phyloP scores from a whole-genome alignment of 805 yeast species.

The Saccharomyces jurei region DNA sequence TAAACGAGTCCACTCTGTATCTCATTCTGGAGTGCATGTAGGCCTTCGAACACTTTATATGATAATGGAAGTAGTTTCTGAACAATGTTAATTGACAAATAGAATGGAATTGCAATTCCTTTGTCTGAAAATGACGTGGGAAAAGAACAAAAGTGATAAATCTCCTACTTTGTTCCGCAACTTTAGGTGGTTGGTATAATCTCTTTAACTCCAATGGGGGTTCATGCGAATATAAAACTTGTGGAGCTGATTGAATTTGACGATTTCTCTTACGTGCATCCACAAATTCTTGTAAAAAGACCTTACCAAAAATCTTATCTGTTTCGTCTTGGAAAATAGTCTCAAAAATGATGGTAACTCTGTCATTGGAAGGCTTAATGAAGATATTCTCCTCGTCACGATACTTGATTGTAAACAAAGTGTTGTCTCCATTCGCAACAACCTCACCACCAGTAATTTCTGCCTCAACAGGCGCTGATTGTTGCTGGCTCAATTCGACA shows the following conservation, averaged over 20 bases:
- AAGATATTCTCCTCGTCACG: constrained; percentile 90
- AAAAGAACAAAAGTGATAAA: constrained; percentile 67
- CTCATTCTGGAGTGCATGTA: constrained; percentile 98
- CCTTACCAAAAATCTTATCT: constrained; percentile 84
- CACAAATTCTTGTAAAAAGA: constrained; percentile 85
- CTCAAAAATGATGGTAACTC: constrained; percentile 93
- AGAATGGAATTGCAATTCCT: constrained; percentile 27
- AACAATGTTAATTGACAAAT: constrained; percentile 87
- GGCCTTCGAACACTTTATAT: constrained; percentile 96
- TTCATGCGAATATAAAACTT: constrained; percentile 86
- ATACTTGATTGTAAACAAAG: constrained; percentile 49
- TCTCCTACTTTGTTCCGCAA: constrained; percentile 34
- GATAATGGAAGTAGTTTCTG: constrained; percentile 96
- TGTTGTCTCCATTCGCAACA: constrained; percentile 16
- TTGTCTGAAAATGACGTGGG: constrained; percentile 81
- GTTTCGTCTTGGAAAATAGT: constrained; percentile 95
- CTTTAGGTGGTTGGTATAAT: constrained; percentile 9
- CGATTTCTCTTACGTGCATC: constrained; percentile 91
- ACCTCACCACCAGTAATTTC: constrained; percentile 17
- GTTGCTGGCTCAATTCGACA: constrained; percentile 46
- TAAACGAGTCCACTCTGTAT: constrained; percentile 84
- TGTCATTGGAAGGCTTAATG: constrained; percentile 85
- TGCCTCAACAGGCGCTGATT: constrained; percentile 23
- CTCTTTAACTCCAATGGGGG: constrained; percentile 81
- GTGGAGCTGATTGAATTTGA: constrained; percentile 96